phyloP scores from a whole-genome alignment of 345 rosid genomes.

The Hibiscus mutabilis region DNA sequence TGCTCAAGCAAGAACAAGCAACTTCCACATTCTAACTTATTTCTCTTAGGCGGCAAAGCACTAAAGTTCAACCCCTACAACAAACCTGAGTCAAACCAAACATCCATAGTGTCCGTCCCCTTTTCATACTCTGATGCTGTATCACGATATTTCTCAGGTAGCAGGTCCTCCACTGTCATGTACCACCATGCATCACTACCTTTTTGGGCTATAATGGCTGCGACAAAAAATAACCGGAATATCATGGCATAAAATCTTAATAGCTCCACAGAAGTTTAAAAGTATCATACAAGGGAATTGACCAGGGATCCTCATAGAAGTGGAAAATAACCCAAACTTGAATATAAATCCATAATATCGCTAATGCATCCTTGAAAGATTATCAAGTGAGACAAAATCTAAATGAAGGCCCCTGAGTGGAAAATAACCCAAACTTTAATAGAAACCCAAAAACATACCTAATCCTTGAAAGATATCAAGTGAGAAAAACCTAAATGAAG shows the following conservation, averaged over 20 bases:
- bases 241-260: background rate
- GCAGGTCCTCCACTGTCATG: constrained; percentile 77
- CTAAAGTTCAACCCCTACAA: background rate
- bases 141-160: constrained; percentile 67
- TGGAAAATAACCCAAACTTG: background rate
- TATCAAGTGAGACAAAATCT: background rate
- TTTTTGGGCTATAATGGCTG: constrained; percentile 70
- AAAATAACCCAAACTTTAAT: background rate
- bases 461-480: background rate
- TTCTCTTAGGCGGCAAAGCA: background rate
- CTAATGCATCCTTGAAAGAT: background rate
- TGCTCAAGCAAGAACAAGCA: background rate
- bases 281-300: background rate
- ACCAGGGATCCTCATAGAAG: constrained; percentile 6
- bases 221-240: constrained; percentile 19
- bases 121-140: constrained; percentile 75
- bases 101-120: constrained; percentile 98
- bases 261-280: background rate
- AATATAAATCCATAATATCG: background rate
- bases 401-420: background rate
- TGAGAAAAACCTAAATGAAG: background rate
- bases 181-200: constrained; percentile 99
- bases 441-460: background rate
- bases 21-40: constrained; percentile 2
- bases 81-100: constrained; percentile 94